Base-by-base conservation (phyloP, 2,329 filamentous ascomycete species). In the Orbilia ellipsospora region DNA sequence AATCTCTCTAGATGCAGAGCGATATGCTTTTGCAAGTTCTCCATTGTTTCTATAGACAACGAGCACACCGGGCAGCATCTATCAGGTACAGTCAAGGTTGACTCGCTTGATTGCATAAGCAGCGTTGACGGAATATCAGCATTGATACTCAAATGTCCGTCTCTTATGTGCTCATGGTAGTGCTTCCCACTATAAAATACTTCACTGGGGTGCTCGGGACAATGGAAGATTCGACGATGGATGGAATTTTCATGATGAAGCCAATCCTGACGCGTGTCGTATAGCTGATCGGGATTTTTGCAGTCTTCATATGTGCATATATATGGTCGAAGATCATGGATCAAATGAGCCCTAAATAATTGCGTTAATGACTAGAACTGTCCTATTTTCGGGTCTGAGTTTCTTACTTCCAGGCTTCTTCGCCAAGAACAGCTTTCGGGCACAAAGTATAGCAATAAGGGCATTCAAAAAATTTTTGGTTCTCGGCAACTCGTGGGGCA, bases 231-330 rank as follows among this genome's bases (percentile, higher is more conserved):
- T n/a, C 56, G 59, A 31, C 70, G 63, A 16, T 74, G 70, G 4
- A 16, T 59, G 13, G 70, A 67, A 18, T 44, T 62, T 52, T 74
- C 70, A 15, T 74, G 70, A 4, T 68, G 70, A 15, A 67, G 8
- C 70, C 70, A 74, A 20, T 67, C 70, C 18, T 60, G 56, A 7
- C 70, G 62, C n/a, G 70, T 67, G 16, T 74, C 70, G 28, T 74
- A 74, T 3, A 74, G 42, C 26, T 74, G 70, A 31, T 74, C 64
- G 8, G 70, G 63, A 13, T 54, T 68, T 31, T 63, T 74, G 57
- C 70, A 74, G 15, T 74, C 56, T n/a, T 67, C 31, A 15, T 74
- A 74, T 15, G 70, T 74, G 44, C 70, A 74, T 18, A 74, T 26
- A 54, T 74, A 74, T 12, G 70, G 70, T 26, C 70, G 50, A 12